These are phyloP conservation scores for Millerozyma miso DNA, from an alignment of 805 yeast genomes.

Conservation along the genomic window DNA sequence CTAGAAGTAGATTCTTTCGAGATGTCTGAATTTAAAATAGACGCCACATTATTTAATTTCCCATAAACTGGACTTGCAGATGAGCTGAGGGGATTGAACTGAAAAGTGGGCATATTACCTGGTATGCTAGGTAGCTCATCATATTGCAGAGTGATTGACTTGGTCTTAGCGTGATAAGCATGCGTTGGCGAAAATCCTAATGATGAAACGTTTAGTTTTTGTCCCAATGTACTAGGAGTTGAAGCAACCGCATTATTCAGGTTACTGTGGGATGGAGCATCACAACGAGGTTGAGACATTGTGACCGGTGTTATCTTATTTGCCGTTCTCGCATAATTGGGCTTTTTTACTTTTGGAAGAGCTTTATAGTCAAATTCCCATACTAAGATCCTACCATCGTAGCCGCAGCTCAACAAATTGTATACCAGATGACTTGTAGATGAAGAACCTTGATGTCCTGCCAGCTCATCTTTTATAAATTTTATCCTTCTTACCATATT, in stretches of 20 bases:
- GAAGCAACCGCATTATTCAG: neutral
- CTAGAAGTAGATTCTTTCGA: constrained; percentile 10
- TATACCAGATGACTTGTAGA: constrained; percentile 15
- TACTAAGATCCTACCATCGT: constrained; percentile 35
- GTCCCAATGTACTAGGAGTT: neutral
- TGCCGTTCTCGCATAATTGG: neutral
- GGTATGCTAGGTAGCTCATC: constrained; percentile 2
- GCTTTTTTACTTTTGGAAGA: constrained; percentile 30
- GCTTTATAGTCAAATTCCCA: constrained; percentile 45
- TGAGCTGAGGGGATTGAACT: constrained; percentile 1
- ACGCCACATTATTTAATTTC: constrained; percentile 20
- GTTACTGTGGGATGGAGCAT: neutral
- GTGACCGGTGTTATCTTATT: constrained; percentile 2
- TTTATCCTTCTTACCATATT: constrained; percentile 29
- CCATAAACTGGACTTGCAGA: constrained; percentile 4
- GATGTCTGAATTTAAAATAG: constrained; percentile 11
- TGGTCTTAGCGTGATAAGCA: constrained; percentile 3
- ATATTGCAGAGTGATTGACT: constrained; percentile 2
- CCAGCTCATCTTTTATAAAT: constrained; percentile 19
- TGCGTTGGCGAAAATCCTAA: neutral
- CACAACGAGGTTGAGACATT: neutral
- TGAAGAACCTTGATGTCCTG: constrained; percentile 2
- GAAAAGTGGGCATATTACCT: constrained; percentile 1
- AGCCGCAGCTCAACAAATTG: constrained; percentile 34
- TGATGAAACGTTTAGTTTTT: neutral